These are phyloP conservation scores for Ustilago shanxiensis DNA, from an alignment of 1,284 basidiomycete species.

Conservation along the genomic window DNA sequence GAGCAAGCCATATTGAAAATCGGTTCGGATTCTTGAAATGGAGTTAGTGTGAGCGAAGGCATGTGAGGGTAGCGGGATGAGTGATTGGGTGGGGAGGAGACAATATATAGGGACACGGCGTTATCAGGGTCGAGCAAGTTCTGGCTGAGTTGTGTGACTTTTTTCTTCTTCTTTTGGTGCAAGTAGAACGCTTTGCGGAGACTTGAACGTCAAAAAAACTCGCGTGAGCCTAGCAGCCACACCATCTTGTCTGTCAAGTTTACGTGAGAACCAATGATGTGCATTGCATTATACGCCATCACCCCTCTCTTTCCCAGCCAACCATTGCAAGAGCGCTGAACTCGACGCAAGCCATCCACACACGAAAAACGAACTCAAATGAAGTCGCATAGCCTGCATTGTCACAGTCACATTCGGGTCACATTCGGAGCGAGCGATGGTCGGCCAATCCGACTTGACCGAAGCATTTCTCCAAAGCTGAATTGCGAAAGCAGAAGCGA, in stretches of 20 bases:
- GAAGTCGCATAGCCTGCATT: not conserved
- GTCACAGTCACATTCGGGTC: not conserved
- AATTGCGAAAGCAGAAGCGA: not conserved
- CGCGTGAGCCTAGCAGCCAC: not conserved
- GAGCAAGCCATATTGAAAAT: slow-evolving; percentile 39
- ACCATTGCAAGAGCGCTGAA: too few species aligned
- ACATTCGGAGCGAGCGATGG: not conserved
- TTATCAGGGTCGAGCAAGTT: too few species aligned
- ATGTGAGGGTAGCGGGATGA: not conserved
- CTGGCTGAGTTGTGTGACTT: too few species aligned
- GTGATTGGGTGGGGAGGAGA: not conserved
- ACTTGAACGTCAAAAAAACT: not conserved
- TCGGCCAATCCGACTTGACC: not conserved
- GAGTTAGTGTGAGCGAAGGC: not conserved
- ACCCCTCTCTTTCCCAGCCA: not conserved
- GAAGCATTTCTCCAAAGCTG: not conserved
- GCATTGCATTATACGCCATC: slow-evolving; percentile 23
- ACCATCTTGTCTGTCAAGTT: not conserved
- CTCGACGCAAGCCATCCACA: not conserved
- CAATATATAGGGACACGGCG: not conserved
- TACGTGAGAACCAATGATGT: slow-evolving; percentile 20
- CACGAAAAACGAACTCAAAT: not conserved
- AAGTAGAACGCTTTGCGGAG: not conserved
- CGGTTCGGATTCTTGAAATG: not conserved
- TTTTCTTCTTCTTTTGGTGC: not conserved